Conservation (phyloP, 106 monocot genomes). For the Acorus gramineus region DNA sequence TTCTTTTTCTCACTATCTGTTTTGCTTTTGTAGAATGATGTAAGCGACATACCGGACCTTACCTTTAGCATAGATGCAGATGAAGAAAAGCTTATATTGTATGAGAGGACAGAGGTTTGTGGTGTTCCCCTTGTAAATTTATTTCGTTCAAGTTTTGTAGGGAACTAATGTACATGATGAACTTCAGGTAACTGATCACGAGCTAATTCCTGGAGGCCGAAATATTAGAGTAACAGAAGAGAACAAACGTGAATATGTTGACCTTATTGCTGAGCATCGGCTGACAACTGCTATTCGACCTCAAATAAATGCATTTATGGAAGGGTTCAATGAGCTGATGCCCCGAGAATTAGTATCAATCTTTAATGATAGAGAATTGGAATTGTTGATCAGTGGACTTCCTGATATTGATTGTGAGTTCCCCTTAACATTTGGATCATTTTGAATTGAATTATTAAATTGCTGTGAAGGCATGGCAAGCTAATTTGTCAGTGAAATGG, state of each 20-base stretch:
- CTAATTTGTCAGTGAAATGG: too few species aligned
- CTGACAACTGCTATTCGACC: slow-evolving; percentile 93
- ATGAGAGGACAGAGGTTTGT: slow-evolving; percentile 75
- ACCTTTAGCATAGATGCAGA: slow-evolving; percentile 98
- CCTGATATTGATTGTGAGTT: slow-evolving; percentile 96
- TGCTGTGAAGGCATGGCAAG: too few species aligned
- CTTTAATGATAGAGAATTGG: slow-evolving; percentile 96
- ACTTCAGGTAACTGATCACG: slow-evolving; percentile 84
- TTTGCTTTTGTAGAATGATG: slow-evolving; percentile 62
- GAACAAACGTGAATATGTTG: slow-evolving; percentile 95
- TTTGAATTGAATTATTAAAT: background rate
- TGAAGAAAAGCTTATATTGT: slow-evolving; percentile 94
- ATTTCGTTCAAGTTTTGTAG: too few species aligned
- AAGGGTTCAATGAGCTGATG: slow-evolving; percentile 88
- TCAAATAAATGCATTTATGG: slow-evolving; percentile 93
- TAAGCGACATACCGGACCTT: slow-evolving; percentile 82
- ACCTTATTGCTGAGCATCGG: slow-evolving; percentile 83
- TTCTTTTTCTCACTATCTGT: background rate
- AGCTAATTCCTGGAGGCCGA: slow-evolving; percentile 89
- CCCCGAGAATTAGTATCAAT: slow-evolving; percentile 79
- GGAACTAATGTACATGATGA: too few species aligned
- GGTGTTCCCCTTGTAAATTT: background rate
- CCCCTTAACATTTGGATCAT: too few species aligned
- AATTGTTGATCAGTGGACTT: slow-evolving; percentile 95
- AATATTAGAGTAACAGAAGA: slow-evolving; percentile 95